Evolutionary conservation across 192 early-diverging fungal species (phyloP).

Genomic region (Chytriomyces hyalinus): DNA sequence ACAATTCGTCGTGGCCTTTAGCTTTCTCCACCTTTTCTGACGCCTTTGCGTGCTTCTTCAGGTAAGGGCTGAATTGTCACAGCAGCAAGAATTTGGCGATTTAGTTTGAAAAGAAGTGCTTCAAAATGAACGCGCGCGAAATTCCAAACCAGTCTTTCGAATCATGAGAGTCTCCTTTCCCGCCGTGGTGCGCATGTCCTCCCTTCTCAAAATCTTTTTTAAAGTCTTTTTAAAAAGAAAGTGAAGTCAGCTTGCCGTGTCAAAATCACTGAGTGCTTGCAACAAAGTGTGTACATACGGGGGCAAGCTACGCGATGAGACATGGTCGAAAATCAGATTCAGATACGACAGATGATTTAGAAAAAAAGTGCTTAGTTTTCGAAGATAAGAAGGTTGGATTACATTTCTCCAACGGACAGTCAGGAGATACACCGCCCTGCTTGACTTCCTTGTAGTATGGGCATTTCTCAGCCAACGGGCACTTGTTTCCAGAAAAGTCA

Average conservation of each 20-base stretch:
- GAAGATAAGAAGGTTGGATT: too few species aligned
- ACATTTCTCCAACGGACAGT: conserved; percentile 14
- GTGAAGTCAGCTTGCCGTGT: too few species aligned
- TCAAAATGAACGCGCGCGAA: not conserved
- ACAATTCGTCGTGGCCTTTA: conserved; percentile 2
- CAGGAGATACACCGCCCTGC: conserved; percentile 7
- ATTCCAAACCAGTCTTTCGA: conserved; percentile 13
- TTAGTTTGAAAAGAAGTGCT: not conserved
- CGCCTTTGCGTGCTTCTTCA: not conserved
- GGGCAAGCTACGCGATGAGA: not conserved
- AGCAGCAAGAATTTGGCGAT: not conserved
- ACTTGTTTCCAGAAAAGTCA: conserved; percentile 35
- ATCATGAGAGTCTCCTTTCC: conserved; percentile 16
- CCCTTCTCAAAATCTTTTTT: conserved; percentile 30
- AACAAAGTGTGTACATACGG: not conserved
- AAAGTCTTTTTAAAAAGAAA: not conserved
- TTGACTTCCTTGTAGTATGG: conserved; percentile 49
- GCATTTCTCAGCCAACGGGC: conserved; percentile 48
- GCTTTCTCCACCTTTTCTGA: not conserved
- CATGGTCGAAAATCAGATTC: not conserved
- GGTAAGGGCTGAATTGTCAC: not conserved
- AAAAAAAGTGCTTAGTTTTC: too few species aligned
- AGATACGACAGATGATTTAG: not conserved
- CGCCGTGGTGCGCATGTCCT: conserved; percentile 21
- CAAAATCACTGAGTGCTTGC: too few species aligned